Evolutionary conservation across 208 protist species (phyloP).

Genomic region (Leishmania martiniquensis): DNA sequence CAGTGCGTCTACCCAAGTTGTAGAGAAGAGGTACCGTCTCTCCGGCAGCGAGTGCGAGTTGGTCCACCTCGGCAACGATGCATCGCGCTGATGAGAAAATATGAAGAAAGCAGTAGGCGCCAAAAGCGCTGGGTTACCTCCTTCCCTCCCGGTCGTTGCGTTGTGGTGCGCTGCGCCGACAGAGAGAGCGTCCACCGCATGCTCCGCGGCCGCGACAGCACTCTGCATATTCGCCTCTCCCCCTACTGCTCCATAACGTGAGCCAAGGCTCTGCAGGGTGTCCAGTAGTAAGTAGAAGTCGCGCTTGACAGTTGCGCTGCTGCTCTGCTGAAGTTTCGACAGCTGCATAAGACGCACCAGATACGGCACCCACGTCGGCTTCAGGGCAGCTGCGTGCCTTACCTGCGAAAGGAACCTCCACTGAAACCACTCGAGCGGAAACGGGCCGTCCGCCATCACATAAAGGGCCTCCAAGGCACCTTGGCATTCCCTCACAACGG

Average conservation of each 20-base stretch:
- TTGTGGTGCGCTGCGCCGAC: not conserved
- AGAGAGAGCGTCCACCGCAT: not conserved
- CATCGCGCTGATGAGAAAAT: conserved; percentile 31
- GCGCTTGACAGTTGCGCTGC: conserved; percentile 44
- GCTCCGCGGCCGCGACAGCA: not conserved
- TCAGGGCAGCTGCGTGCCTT: not conserved
- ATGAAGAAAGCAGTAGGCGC: conserved; percentile 18
- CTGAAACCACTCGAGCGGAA: conserved; percentile 65
- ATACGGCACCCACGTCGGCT: conserved; percentile 33
- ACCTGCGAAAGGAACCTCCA: conserved; percentile 39
- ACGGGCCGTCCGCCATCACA: conserved; percentile 30
- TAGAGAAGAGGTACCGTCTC: conserved; percentile 44
- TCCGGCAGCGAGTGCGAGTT: conserved; percentile 24
- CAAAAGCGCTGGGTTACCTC: not conserved
- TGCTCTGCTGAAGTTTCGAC: conserved; percentile 35
- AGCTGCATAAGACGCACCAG: conserved; percentile 54
- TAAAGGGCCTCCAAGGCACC: conserved; percentile 34
- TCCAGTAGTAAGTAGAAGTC: conserved; percentile 46
- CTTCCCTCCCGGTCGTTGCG: not conserved
- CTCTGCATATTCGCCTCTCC: not conserved
- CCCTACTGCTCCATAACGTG: not conserved
- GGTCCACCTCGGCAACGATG: conserved; percentile 37
- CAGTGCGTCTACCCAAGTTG: conserved; percentile 50
- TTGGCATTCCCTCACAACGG: conserved; percentile 16
- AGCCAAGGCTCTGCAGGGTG: conserved; percentile 17